Evolutionary conservation across 2,329 filamentous ascomycete genomes (phyloP).

Genomic region (Pestalotiopsis sp.): DNA sequence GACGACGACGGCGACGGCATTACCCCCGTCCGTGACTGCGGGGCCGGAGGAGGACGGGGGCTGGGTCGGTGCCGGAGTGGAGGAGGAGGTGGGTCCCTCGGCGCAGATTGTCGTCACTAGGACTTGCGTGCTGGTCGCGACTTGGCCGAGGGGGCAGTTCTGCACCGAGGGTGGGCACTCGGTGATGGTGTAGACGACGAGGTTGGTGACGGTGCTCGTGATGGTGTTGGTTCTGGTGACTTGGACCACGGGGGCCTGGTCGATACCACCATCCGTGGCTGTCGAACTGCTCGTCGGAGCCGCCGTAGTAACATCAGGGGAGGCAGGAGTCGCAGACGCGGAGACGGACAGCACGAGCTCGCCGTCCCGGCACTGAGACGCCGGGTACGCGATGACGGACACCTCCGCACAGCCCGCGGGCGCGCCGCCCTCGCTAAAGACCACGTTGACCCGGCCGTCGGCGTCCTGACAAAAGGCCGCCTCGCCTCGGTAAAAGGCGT

Average conservation of each 20-base stretch:
- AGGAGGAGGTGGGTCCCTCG: background rate
- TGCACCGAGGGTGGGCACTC: constrained; percentile 13
- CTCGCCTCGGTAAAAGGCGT: constrained; percentile 15
- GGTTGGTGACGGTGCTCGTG: constrained; percentile 27
- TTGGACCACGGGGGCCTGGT: background rate
- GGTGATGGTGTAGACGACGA: constrained; percentile 24
- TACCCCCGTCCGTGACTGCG: background rate
- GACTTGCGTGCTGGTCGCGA: constrained; percentile 22
- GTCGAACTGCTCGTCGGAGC: background rate
- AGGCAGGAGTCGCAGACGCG: background rate
- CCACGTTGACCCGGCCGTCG: constrained; percentile 17
- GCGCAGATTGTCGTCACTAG: constrained; percentile 27
- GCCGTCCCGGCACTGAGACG: background rate
- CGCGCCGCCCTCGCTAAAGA: constrained; percentile 5
- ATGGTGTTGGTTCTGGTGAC: constrained; percentile 18
- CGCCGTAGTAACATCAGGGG: background rate
- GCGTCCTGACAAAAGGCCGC: constrained; percentile 21
- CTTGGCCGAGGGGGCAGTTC: constrained; percentile 16
- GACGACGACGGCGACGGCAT: background rate
- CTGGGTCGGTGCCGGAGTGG: constrained; percentile 6
- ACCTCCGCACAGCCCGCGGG: constrained; percentile 15
- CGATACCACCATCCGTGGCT: background rate
- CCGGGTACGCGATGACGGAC: constrained; percentile 5
- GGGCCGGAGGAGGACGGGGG: background rate
- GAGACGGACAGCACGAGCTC: background rate